phyloP scores from a whole-genome alignment of 83 land plant genomes.

The Larix sibirica region DNA sequence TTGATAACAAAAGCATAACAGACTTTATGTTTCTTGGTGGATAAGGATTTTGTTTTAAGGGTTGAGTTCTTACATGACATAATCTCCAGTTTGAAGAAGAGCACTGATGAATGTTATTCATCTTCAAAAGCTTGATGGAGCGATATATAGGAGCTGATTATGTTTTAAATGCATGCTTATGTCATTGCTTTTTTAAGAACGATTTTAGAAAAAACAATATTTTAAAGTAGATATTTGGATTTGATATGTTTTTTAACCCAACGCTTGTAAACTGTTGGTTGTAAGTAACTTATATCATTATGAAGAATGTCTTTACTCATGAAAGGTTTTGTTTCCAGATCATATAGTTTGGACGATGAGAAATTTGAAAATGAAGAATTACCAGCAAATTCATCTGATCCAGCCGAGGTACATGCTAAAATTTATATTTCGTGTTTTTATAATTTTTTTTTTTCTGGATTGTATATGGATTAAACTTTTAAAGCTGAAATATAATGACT shows the following conservation, averaged over 20 bases:
- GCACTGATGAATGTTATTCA: background rate
- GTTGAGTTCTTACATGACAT: background rate
- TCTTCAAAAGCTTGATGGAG: background rate
- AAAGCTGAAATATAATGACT: too few species aligned
- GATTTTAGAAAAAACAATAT: background rate
- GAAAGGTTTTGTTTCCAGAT: conserved; percentile 31
- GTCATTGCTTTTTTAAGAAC: too few species aligned
- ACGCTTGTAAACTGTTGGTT: background rate
- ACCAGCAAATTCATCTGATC: conserved; percentile 47
- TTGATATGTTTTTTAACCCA: background rate
- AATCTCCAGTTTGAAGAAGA: background rate
- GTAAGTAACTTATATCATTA: background rate
- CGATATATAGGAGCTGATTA: background rate
- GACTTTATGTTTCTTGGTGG: background rate
- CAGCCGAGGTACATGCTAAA: conserved; percentile 42
- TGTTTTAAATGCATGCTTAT: background rate
- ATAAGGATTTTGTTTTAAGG: background rate
- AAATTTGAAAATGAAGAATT: conserved; percentile 60
- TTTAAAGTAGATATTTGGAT: background rate
- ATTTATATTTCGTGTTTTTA: background rate
- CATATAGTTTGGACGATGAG: conserved; percentile 62
- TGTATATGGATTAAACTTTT: too few species aligned
- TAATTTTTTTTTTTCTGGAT: too few species aligned
- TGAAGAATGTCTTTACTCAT: background rate
- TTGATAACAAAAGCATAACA: too few species aligned